Percentiles rank a stretch among this genome's conserved stretches.
Conservation (phyloP, 257 asterid species). For the Echites panduratus region DNA sequence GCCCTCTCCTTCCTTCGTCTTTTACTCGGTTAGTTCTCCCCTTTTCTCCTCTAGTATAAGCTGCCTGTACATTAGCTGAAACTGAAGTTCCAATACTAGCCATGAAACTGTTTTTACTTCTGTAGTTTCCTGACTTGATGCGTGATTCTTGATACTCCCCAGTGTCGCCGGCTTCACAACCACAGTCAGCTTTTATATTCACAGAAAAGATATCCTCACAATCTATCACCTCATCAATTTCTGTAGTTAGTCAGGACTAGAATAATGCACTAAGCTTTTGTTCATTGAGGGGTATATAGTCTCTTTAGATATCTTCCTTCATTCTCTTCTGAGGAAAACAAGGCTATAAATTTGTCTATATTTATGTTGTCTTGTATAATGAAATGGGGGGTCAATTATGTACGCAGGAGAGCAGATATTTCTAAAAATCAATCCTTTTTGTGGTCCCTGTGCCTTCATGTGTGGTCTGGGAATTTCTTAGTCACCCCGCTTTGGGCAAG, state of each 20-base stretch:
- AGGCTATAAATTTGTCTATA: neutral
- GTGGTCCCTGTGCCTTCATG: neutral
- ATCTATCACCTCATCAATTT: neutral
- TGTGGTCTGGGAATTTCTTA: neutral
- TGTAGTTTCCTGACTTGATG: neutral
- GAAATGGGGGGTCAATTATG: neutral
- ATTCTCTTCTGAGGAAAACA: neutral
- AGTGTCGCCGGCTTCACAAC: no score
- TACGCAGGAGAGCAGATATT: neutral
- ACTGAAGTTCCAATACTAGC: conserved; percentile 23
- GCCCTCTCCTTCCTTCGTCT: conserved; percentile 47
- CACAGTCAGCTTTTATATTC: conserved; percentile 5
- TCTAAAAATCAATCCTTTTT: neutral
- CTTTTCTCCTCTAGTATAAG: conserved; percentile 17
- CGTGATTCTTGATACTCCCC: no score
- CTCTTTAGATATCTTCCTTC: neutral
- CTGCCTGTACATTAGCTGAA: conserved; percentile 24
- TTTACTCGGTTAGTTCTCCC: conserved; percentile 15
- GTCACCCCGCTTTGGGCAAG: neutral
- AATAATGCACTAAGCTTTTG: neutral
- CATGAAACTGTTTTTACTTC: conserved; percentile 15
- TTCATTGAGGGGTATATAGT: neutral
- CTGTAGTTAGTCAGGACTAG: neutral
- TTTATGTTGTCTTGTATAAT: neutral
- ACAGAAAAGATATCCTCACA: neutral